A percentile compares a stretch with the other conserved stretches of the same genome.
phyloP scores from a whole-genome alignment of 371 early-diverging fungal genomes.

The Mucor ambiguus region DNA sequence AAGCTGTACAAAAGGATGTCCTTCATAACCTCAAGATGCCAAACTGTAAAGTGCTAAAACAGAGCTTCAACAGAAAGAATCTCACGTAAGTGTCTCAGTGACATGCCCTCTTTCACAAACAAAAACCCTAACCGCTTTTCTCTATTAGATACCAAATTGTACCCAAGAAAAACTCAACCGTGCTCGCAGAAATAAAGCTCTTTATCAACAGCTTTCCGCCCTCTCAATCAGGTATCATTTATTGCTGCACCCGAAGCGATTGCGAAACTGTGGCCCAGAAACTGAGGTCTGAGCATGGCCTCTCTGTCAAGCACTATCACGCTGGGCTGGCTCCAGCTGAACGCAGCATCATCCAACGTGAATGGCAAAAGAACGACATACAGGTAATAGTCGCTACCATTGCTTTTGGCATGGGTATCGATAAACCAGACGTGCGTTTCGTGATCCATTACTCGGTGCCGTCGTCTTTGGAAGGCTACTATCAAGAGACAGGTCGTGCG shows the following conservation, averaged over 20 bases:
- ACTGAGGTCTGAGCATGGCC: slow-evolving; percentile 49
- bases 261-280: slow-evolving; percentile 91
- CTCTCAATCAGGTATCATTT: slow-evolving; percentile 95
- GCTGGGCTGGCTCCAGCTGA: slow-evolving; percentile 87
- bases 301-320: slow-evolving; percentile 86
- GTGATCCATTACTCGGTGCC: slow-evolving; percentile 98
- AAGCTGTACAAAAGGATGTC: slow-evolving; percentile 84
- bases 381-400: slow-evolving; percentile 98
- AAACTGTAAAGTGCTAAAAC: slow-evolving; percentile 71
- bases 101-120: no score
- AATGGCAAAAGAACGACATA: slow-evolving; percentile 83
- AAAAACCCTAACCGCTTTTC: no score
- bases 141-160: slow-evolving; percentile 76
- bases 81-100: slow-evolving; percentile 50
- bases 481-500: slow-evolving; percentile 99
- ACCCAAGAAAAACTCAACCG: slow-evolving; percentile 40
- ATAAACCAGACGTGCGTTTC: slow-evolving; percentile 98
- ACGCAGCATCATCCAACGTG: slow-evolving; percentile 79
- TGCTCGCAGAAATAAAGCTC: slow-evolving; percentile 75
- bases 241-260: slow-evolving; percentile 85
- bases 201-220: slow-evolving; percentile 73
- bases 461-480: slow-evolving; percentile 97
- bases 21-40: slow-evolving; percentile 69
- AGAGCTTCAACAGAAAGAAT: slow-evolving; percentile 92
- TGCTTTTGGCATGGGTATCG: slow-evolving; percentile 99